These are phyloP conservation scores for Colletotrichum sp. DNA, from an alignment of 2,329 filamentous ascomycete species.

Conservation along the genomic window DNA sequence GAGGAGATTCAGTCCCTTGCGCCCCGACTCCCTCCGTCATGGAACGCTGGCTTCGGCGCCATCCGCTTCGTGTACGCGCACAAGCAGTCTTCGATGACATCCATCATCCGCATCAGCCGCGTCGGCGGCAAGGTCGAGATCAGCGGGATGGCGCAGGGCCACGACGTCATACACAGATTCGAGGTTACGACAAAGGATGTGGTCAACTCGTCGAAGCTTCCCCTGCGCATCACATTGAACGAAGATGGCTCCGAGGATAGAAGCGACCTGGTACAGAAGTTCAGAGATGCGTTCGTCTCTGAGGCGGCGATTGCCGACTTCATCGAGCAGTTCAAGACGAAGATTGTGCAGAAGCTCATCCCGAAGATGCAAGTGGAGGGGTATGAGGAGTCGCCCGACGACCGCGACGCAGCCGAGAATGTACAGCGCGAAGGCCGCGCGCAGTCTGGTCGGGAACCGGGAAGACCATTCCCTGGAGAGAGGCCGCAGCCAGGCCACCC, in stretches of 20 bases:
- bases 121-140: slow-evolving; percentile 86
- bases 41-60: slow-evolving; percentile 76
- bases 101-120: slow-evolving; percentile 80
- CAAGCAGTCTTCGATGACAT: slow-evolving; percentile 83
- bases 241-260: slow-evolving; percentile 53
- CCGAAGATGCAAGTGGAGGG: slow-evolving; percentile 79
- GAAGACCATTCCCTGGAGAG: slow-evolving; percentile 38
- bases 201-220: slow-evolving; percentile 64
- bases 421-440: slow-evolving; percentile 44
- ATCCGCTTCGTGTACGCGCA: slow-evolving; percentile 89
- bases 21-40: slow-evolving; percentile 73
- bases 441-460: slow-evolving; percentile 41
- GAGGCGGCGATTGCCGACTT: slow-evolving; percentile 72
- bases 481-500: slow-evolving; percentile 66
- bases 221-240: slow-evolving; percentile 58
- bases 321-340: slow-evolving; percentile 73
- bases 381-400: slow-evolving; percentile 67
- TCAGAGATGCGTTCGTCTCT: slow-evolving; percentile 75
- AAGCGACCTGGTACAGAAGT: slow-evolving; percentile 48
- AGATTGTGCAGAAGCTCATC: slow-evolving; percentile 83
- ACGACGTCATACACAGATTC: slow-evolving; percentile 81
- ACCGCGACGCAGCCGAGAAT: slow-evolving; percentile 44
- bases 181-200: slow-evolving; percentile 79
- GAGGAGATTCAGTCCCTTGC: slow-evolving; percentile 61
- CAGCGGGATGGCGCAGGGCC: slow-evolving; percentile 77